Evolutionary conservation across 768 basidiomycete genomes (phyloP), one percentile per base, ranked within the genome.

Genomic region (Termitomyces bulborhizus): DNA sequence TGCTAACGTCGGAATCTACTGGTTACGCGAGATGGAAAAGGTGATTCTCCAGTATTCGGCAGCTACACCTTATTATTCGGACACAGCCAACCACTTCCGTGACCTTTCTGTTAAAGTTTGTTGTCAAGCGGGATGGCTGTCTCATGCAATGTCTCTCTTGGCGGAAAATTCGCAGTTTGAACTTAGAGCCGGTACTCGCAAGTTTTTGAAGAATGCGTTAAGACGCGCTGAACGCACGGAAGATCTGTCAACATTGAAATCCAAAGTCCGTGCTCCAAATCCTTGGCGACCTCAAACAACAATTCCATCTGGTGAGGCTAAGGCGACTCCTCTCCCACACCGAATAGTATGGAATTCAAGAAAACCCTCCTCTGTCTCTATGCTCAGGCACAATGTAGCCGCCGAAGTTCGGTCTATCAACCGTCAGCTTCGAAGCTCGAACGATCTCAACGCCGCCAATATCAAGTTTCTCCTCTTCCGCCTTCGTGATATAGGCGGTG

Each of bases 91-190:
- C 9, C 39, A 53, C 36, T 58, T 54, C 46, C 58, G 59, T 11
- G 36, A 37, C 26, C 50, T 56, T 24, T 32, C 55, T 4, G 37
- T 62, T 27, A 60, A 62, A 41, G 41, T 59, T 8, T 64, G 59
- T 39, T 59, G 51, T 29, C 54, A 57, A 31, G 54, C 56, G 2
- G 57, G 58, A 13, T 62, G 61, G 63, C 34, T 64, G n/a, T 56
- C 53, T 39, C 41, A 57, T 41, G 61, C 63, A 2, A 44, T 56
- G 27, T 6, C 37, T 3, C 54, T 62, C 13, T 27, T 58, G 24
- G 4, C 45, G 24, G 26, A 39, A 16, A 48, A 54, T 48, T 9
- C 57, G 18, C 16, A 46, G 36, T 34, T 62, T 47, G n/a, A 15
- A 43, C 56, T 64, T 16, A 54, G 51, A 1, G 4, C 16, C n/a